phyloP scores from a whole-genome alignment of 495 filamentous ascomycete species.

The Penicillium cataractarum region DNA sequence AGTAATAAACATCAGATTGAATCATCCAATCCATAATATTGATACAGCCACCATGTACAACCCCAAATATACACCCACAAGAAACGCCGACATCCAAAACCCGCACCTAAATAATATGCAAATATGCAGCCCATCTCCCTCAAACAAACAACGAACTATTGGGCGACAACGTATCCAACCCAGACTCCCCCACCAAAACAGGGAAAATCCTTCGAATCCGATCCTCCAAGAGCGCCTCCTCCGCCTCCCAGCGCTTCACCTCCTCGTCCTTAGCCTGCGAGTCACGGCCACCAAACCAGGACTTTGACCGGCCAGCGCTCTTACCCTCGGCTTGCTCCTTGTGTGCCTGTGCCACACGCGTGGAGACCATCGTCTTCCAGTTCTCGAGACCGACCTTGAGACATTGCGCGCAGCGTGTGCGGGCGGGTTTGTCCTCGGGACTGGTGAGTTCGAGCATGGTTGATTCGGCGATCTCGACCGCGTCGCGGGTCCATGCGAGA shows the following conservation, averaged over 20 bases:
- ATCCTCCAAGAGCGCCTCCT: conserved; percentile 46
- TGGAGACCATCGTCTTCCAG: conserved; percentile 70
- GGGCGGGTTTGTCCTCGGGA: conserved; percentile 45
- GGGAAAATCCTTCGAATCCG: conserved; percentile 37
- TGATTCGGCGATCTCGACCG: conserved; percentile 68
- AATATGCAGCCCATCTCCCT: conserved; percentile 22
- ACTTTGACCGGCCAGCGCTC: conserved; percentile 38
- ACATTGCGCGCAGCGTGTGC: conserved; percentile 70
- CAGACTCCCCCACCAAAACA: conserved; percentile 38
- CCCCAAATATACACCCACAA: neutral
- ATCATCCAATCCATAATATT: neutral
- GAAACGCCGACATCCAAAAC: neutral
- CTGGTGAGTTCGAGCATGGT: conserved; percentile 42
- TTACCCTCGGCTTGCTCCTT: conserved; percentile 38
- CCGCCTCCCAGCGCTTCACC: conserved; percentile 45
- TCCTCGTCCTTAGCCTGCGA: conserved; percentile 33
- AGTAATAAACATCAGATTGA: no score
- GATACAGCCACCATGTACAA: conserved; percentile 3
- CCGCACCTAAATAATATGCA: neutral
- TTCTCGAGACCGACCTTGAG: conserved; percentile 71
- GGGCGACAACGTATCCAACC: conserved; percentile 35
- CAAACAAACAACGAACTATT: conserved; percentile 43
- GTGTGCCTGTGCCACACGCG: conserved; percentile 56
- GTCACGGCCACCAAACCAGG: conserved; percentile 52
- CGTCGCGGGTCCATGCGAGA: conserved; percentile 82